Conservation (phyloP, 371 early-diverging fungal species). For the Actinomortierella wolfii region DNA sequence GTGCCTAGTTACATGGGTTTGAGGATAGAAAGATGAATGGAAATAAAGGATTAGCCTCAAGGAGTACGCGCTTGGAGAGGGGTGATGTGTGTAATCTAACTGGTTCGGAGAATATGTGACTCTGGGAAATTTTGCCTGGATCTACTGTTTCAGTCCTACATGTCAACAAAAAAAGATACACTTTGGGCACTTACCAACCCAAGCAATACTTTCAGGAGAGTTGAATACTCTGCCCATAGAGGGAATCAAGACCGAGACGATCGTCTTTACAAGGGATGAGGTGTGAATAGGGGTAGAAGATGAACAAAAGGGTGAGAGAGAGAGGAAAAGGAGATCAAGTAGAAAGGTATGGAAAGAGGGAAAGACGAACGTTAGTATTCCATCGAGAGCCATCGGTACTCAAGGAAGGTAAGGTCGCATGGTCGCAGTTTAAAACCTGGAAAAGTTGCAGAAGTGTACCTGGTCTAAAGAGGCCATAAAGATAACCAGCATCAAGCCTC, state of each 20-base stretch:
- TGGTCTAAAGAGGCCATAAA: constrained; percentile 45
- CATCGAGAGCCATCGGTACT: no score
- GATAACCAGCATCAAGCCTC: constrained; percentile 17
- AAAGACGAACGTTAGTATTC: no score
- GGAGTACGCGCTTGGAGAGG: no score
- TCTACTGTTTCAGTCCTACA: no score
- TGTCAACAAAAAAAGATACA: no score
- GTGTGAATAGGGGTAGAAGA: neutral
- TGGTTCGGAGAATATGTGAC: no score
- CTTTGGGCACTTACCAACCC: constrained; percentile 59
- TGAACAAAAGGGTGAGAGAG: neutral
- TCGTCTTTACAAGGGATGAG: constrained; percentile 63
- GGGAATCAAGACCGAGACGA: constrained; percentile 75
- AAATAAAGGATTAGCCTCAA: no score
- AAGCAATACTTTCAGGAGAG: constrained; percentile 53
- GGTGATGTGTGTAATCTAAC: no score
- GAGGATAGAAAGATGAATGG: no score
- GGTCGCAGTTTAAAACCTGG: no score
- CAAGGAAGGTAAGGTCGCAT: neutral
- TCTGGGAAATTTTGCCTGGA: no score
- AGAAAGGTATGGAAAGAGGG: neutral
- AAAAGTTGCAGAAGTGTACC: constrained; percentile 2
- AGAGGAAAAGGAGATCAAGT: neutral
- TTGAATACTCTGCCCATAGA: constrained; percentile 73
- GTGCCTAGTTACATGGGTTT: constrained; percentile 49